Evolutionary conservation across 2,329 filamentous ascomycete genomes (phyloP).

Genomic region (Grosmannia serpens): DNA sequence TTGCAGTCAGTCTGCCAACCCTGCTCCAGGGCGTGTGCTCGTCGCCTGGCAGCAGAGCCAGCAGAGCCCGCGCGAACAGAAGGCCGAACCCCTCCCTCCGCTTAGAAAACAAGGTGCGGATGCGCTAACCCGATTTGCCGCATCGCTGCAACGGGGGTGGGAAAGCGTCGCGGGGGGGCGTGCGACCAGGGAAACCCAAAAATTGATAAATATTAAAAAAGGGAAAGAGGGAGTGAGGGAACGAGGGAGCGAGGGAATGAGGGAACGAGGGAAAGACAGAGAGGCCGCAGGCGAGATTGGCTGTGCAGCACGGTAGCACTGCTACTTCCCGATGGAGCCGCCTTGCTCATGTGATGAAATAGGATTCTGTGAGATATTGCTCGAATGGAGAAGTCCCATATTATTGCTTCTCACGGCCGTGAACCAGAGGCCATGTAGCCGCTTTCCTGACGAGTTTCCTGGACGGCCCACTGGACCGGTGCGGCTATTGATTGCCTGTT

Average conservation of each 20-base stretch:
- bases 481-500: background rate
- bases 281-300: background rate
- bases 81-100: background rate
- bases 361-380: background rate
- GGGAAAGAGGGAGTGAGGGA: no score
- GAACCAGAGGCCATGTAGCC: background rate
- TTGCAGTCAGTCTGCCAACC: background rate
- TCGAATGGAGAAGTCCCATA: background rate
- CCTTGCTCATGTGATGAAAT: background rate
- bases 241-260: background rate
- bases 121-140: background rate
- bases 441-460: background rate
- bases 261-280: background rate
- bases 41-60: no score
- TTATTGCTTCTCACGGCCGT: no score
- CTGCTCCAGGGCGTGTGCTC: background rate
- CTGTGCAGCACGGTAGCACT: background rate
- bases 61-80: background rate
- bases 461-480: background rate
- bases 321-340: background rate
- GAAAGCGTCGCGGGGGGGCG: background rate
- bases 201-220: no score
- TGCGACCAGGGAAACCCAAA: background rate
- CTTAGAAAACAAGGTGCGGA: background rate
- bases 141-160: background rate